Base-by-base conservation (phyloP, 495 filamentous ascomycete species). In the Polyplosphaeria fusca region DNA sequence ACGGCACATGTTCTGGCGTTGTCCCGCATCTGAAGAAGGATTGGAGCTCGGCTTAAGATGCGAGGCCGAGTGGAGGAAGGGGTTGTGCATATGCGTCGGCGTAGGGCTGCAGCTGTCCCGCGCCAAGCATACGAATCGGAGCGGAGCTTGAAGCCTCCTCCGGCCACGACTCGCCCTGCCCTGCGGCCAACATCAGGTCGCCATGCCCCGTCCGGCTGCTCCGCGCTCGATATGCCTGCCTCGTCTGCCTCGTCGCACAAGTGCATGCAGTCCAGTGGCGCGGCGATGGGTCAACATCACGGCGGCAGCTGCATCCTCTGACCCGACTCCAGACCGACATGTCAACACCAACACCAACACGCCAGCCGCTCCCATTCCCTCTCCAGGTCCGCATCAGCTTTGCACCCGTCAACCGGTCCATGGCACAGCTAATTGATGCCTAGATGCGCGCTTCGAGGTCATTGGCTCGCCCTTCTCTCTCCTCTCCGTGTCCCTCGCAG, bases 371-470 rank as follows among this genome's bases (percentile, higher is more conserved):
- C 55, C 67, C 5, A 56, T 28, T 1, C 45, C 47, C 14, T 19
- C 47, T 47, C 64, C 66, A 46, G 68, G 68, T 71, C 63, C 4
- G 20, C 3, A 2, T 44, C 23, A 38, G 14, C 39, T 12, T 5
- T 43, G 19, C 39, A 12, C 5, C n/a, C n/a, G n/a, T n/a, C n/a
- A n/a, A n/a, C n/a, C n/a, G n/a, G n/a, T n/a, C n/a, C n/a, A n/a
- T n/a, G n/a, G n/a, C n/a, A n/a, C 18, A 11, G 11, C 39, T 20
- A 47, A 16, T 16, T 26, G 4, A 12, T 25, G 18, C 44, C 47
- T 61, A 95, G 93, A 96, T 84, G 93, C 92, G 18, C 84, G 83
- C 50, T 98, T 98, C 68, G 89, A 96, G 67, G 89, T 96, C 26
- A 73, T 97, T 58, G 93, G 91, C 44, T 77, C 87, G 19, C 88